These are phyloP conservation scores for Euphorbia pulcherrima DNA, from an alignment of 345 rosid genomes.

Conservation along the genomic window DNA sequence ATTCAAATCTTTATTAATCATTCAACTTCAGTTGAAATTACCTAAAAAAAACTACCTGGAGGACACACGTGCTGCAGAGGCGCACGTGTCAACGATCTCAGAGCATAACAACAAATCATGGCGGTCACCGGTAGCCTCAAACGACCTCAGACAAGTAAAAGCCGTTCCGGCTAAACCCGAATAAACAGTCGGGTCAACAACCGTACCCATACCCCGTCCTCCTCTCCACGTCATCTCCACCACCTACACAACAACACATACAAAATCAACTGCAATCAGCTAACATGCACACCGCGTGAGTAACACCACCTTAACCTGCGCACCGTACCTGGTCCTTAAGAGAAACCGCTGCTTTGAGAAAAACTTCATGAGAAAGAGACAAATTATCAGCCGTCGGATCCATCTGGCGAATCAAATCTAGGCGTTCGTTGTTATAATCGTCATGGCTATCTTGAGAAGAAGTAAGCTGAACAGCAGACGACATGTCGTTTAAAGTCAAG, in stretches of 20 bases:
- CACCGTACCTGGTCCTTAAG: conserved; percentile 59
- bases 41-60: conserved; percentile 41
- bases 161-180: conserved; percentile 81
- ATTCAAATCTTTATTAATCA: no score
- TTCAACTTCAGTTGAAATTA: no score
- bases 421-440: conserved; percentile 22
- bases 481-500: conserved; percentile 15
- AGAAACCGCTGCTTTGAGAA: conserved; percentile 61
- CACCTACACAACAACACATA: conserved; percentile 41
- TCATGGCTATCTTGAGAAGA: conserved; percentile 30
- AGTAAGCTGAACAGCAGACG: conserved; percentile 39
- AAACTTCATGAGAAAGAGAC: conserved; percentile 39
- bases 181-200: conserved; percentile 60
- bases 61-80: conserved; percentile 37
- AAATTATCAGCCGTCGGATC: conserved; percentile 35
- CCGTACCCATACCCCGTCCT: conserved; percentile 14
- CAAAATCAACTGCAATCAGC: background rate
- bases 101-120: conserved; percentile 53
- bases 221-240: conserved; percentile 61
- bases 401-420: conserved; percentile 30
- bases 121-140: conserved; percentile 52
- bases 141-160: conserved; percentile 71
- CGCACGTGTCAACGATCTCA: conserved; percentile 64
- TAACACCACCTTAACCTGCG: background rate
- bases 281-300: background rate